phyloP scores from a whole-genome alignment of 176 grass and related monocot species.

The Oryza punctata region DNA sequence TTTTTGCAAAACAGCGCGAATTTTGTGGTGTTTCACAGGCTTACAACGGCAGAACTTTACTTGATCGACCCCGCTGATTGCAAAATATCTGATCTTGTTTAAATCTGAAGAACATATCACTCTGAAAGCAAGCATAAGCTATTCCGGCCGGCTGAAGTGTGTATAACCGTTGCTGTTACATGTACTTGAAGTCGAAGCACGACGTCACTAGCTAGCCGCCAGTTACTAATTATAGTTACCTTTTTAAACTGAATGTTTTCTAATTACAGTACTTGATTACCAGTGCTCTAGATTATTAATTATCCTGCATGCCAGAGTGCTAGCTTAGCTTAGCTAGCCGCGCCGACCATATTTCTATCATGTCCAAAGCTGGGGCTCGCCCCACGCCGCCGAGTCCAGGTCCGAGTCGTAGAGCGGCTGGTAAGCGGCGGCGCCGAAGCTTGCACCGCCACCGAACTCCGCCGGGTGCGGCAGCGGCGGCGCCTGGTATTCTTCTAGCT shows the following conservation, averaged over 20 bases:
- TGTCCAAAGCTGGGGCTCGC: constrained; percentile 50
- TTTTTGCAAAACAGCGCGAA: constrained; percentile 1
- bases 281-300: too few relatives aligned
- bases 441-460: background rate
- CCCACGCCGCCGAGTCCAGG: constrained; percentile 44
- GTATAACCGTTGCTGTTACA: background rate
- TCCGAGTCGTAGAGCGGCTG: constrained; percentile 38
- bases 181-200: too few relatives aligned
- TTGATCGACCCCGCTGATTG: background rate
- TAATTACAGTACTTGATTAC: background rate
- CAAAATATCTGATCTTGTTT: background rate
- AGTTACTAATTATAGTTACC: too few relatives aligned
- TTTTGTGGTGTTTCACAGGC: background rate
- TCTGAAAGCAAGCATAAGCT: background rate
- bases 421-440: background rate
- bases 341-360: constrained; percentile 12
- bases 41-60: too few relatives aligned
- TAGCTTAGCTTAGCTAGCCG: background rate
- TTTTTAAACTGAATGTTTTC: background rate
- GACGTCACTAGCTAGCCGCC: too few relatives aligned
- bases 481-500: background rate
- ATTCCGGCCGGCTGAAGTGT: background rate
- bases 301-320: too few relatives aligned
- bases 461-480: background rate
- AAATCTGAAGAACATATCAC: background rate